Conservation (phyloP, 2,329 filamentous ascomycete genomes). For the Penicillium olsonii region DNA sequence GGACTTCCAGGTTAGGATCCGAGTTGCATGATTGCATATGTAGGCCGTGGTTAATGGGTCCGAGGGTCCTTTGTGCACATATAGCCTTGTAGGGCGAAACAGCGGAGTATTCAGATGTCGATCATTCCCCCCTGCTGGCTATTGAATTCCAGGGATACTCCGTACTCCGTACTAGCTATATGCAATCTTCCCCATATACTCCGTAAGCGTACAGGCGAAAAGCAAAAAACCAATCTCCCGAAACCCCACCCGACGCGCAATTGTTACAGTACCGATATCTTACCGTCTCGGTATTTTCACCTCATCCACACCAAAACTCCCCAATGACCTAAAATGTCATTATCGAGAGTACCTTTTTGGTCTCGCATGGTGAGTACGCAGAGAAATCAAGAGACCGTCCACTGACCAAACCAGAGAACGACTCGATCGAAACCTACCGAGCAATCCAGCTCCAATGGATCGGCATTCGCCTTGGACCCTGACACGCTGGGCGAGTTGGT, state of each 20-base stretch:
- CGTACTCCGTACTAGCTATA: too few species aligned
- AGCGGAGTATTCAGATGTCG: too few species aligned
- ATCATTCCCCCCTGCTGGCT: too few species aligned
- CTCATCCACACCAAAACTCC: not conserved
- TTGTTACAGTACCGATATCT: not conserved
- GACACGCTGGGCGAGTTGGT: conserved; percentile 1
- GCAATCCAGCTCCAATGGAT: not conserved
- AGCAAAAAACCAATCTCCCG: not conserved
- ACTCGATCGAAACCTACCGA: not conserved
- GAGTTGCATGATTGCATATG: not conserved
- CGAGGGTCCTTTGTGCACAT: not conserved
- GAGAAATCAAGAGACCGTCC: too few species aligned
- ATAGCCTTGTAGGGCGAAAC: too few species aligned
- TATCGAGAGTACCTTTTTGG: not conserved
- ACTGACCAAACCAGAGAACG: not conserved
- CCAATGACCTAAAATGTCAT: not conserved
- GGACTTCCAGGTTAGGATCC: too few species aligned
- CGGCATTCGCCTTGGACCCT: not conserved
- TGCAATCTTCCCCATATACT: too few species aligned
- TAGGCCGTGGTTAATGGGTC: not conserved
- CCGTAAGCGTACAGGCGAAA: too few species aligned
- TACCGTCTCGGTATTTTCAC: not conserved
- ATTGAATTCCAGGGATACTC: too few species aligned
- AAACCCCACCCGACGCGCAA: not conserved
- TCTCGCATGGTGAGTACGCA: not conserved